Percentiles rank a stretch among this genome's conserved stretches.
Evolutionary conservation across 2,329 filamentous ascomycete genomes (phyloP).

Genomic region (Colletotrichum lupini): DNA sequence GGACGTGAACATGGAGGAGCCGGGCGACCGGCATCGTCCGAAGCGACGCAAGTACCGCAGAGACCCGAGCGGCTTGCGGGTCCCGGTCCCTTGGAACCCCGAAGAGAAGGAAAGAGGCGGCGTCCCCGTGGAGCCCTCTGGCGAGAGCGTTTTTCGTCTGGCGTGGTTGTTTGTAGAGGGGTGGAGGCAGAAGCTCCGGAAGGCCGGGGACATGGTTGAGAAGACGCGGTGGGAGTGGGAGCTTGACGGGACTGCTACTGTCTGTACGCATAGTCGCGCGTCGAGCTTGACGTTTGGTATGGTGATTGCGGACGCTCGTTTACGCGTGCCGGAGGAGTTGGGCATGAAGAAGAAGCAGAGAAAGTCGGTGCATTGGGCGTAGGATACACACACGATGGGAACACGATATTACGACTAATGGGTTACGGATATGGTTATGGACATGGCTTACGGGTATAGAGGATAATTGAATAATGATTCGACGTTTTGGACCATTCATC

Average conservation of each 20-base stretch:
- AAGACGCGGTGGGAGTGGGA: slow-evolving; percentile 46
- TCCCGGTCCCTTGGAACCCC: slow-evolving; percentile 15
- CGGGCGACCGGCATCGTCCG: neutral
- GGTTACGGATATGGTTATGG: neutral
- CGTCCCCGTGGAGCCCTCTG: slow-evolving; percentile 30
- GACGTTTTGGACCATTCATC: neutral
- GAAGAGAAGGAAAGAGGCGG: neutral
- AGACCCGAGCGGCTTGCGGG: slow-evolving; percentile 24
- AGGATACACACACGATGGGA: neutral
- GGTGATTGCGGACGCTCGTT: slow-evolving; percentile 17
- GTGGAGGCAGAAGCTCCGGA: slow-evolving; percentile 47
- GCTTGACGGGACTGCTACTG: slow-evolving; percentile 37
- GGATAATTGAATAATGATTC: slow-evolving; percentile 1
- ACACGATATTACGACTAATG: slow-evolving; percentile 17
- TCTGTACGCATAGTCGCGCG: slow-evolving; percentile 4
- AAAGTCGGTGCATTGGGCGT: slow-evolving; percentile 34
- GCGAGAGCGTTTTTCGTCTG: slow-evolving; percentile 43
- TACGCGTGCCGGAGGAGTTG: neutral
- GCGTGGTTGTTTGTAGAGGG: slow-evolving; percentile 52
- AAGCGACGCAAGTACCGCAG: slow-evolving; percentile 10
- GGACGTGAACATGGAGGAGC: neutral
- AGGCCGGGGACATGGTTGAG: slow-evolving; percentile 47
- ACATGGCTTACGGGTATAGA: neutral
- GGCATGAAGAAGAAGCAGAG: neutral
- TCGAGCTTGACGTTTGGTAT: slow-evolving; percentile 19